A percentile compares a stretch with the other conserved stretches of the same genome.
Conservation (phyloP, 805 yeast species). For the Metschnikowia noctiluminum region DNA sequence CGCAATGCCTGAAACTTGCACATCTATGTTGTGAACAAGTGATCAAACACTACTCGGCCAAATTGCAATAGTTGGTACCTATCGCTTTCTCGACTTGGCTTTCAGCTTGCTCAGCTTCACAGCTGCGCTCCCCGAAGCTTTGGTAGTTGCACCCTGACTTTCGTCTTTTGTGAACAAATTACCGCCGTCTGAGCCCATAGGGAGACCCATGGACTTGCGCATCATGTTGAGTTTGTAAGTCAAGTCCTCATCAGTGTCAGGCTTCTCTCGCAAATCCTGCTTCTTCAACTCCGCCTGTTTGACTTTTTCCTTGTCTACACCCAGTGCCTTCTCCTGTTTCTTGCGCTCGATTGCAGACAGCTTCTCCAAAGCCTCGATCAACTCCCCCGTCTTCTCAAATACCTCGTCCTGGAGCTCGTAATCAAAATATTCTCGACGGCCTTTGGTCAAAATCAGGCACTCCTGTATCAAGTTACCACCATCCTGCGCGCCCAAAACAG, state of each 20-base stretch:
- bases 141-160: not conserved
- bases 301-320: constrained; percentile 18
- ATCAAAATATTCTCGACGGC: constrained; percentile 66
- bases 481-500: constrained; percentile 56
- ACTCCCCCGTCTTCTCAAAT: constrained; percentile 56
- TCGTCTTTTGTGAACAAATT: constrained; percentile 6
- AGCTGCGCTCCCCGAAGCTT: not conserved
- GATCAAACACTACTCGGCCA: too few relatives aligned
- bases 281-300: constrained; percentile 19
- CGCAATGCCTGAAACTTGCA: too few relatives aligned
- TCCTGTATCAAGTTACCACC: constrained; percentile 77
- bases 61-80: too few relatives aligned
- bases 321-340: constrained; percentile 23
- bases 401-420: constrained; percentile 56
- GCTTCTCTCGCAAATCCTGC: constrained; percentile 31
- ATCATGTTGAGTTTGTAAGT: constrained; percentile 30
- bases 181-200: constrained; percentile 16
- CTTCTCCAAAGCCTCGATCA: constrained; percentile 63
- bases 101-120: constrained; percentile 1
- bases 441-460: constrained; percentile 50
- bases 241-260: constrained; percentile 34
- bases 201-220: constrained; percentile 22
- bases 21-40: too few relatives aligned
- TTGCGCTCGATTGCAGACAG: constrained; percentile 68
- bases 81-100: constrained; percentile 6